Evolutionary conservation across 1,139 yeast genomes (phyloP).

Genomic region (Diutina neorugosa): DNA sequence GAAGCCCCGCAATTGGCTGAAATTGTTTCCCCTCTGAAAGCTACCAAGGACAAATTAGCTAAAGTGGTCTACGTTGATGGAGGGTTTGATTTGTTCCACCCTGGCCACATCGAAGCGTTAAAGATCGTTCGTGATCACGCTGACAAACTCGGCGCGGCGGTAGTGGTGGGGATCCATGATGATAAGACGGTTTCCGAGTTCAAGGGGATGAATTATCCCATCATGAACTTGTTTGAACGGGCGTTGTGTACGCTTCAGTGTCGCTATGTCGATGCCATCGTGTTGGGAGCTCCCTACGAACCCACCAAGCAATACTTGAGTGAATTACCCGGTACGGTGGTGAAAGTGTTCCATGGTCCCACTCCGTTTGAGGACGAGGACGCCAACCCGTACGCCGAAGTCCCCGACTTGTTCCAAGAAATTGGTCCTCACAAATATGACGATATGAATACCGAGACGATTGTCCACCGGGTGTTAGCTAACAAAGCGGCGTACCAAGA

Average conservation of each 20-base stretch:
- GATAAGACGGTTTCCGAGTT: slow-evolving; percentile 45
- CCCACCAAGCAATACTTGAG: slow-evolving; percentile 31
- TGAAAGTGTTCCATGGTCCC: slow-evolving; percentile 52
- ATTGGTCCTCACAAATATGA: slow-evolving; percentile 47
- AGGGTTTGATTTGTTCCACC: slow-evolving; percentile 83
- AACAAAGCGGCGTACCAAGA: slow-evolving; percentile 64
- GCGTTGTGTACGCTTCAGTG: slow-evolving; percentile 83
- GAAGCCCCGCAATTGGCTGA: slow-evolving; percentile 12
- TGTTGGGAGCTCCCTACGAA: slow-evolving; percentile 54
- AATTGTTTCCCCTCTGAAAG: slow-evolving; percentile 24
- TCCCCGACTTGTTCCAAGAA: slow-evolving; percentile 16
- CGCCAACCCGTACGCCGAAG: slow-evolving; percentile 28
- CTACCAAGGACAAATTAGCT: slow-evolving; percentile 16
- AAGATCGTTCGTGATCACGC: slow-evolving; percentile 30
- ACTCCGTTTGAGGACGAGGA: slow-evolving; percentile 21
- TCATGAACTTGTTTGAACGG: slow-evolving; percentile 82
- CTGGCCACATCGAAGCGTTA: slow-evolving; percentile 78
- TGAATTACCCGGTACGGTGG: slow-evolving; percentile 27
- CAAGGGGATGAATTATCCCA: slow-evolving; percentile 64
- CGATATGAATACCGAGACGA: slow-evolving; percentile 48
- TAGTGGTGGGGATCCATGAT: slow-evolving; percentile 62
- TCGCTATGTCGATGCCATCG: slow-evolving; percentile 66
- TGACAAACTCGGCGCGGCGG: slow-evolving; percentile 25
- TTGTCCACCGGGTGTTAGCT: slow-evolving; percentile 55
- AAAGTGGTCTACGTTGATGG: slow-evolving; percentile 59